phyloP scores from a whole-genome alignment of 768 basidiomycete species.

The Dendrothele bispora region DNA sequence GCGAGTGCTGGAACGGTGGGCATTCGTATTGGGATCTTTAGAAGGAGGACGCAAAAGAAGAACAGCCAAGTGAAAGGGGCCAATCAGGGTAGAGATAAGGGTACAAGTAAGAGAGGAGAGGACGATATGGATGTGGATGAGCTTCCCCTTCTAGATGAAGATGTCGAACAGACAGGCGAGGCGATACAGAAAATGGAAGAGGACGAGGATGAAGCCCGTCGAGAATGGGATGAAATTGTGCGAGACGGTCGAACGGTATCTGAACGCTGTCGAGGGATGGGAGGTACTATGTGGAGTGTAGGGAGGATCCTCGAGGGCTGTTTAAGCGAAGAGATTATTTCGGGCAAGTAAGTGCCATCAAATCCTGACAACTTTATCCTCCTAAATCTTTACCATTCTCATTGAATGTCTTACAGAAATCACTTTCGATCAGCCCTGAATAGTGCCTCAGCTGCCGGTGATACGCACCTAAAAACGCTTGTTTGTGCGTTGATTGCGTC shows the following conservation, averaged over 20 bases:
- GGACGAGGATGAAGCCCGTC: constrained; percentile 11
- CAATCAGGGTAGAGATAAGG: too few species aligned
- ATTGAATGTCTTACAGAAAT: too few species aligned
- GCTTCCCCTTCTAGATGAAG: constrained; percentile 7
- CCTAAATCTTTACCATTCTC: too few species aligned
- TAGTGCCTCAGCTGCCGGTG: constrained; percentile 55
- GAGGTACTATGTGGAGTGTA: constrained; percentile 54
- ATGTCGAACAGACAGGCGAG: constrained; percentile 9
- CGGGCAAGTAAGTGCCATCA: constrained; percentile 65
- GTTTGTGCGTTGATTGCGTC: constrained; percentile 66
- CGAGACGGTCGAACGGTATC: constrained; percentile 36
- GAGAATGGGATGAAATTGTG: constrained; percentile 30
- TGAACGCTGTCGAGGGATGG: constrained; percentile 46
- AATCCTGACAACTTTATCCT: too few species aligned
- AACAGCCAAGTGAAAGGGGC: too few species aligned
- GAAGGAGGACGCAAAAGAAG: too few species aligned
- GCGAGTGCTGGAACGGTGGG: constrained; percentile 4
- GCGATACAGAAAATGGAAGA: constrained; percentile 5
- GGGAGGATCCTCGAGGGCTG: constrained; percentile 57
- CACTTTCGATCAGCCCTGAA: constrained; percentile 61
- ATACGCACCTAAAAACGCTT: constrained; percentile 73
- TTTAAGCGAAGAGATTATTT: constrained; percentile 53
- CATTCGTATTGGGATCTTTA: constrained; percentile 1
- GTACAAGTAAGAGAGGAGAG: too few species aligned
- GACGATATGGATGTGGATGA: too few species aligned